These are phyloP conservation scores for Fraxinus excelsior DNA, from an alignment of 257 asterid species.

Conservation along the genomic window DNA sequence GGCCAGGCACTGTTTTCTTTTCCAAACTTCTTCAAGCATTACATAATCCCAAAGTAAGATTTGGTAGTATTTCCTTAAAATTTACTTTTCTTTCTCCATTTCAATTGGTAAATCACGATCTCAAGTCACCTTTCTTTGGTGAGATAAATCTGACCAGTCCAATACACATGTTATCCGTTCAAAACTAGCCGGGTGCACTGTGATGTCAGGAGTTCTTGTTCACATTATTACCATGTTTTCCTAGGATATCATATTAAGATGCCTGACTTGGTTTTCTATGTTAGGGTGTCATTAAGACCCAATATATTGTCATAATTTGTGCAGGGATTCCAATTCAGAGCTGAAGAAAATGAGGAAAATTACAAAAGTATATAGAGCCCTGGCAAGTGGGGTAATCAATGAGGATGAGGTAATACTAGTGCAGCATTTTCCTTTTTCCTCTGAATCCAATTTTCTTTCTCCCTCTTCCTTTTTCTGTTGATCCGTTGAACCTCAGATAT, in stretches of 20 bases:
- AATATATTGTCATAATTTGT: constrained; percentile 13
- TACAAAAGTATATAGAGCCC: constrained; percentile 79
- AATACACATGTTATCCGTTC: neutral
- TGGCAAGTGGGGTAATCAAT: constrained; percentile 66
- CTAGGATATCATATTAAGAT: neutral
- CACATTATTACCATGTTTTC: neutral
- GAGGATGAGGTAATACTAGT: constrained; percentile 63
- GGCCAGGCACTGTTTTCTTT: neutral
- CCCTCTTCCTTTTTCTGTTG: neutral
- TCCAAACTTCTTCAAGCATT: neutral
- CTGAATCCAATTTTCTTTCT: neutral
- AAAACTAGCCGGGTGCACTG: neutral
- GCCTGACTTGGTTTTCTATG: neutral
- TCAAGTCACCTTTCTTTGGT: neutral
- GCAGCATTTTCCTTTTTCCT: constrained; percentile 17
- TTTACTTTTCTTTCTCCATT: neutral
- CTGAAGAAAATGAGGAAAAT: constrained; percentile 57
- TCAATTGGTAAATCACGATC: neutral
- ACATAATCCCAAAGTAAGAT: neutral
- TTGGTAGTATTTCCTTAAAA: neutral
- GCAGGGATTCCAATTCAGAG: constrained; percentile 47
- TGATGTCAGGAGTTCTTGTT: neutral
- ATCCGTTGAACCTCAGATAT: constrained; percentile 13
- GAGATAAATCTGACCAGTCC: neutral
- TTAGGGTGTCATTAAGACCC: constrained; percentile 17